Conservation (phyloP, 2,329 filamentous ascomycete genomes). For the Fusarium sp. region DNA sequence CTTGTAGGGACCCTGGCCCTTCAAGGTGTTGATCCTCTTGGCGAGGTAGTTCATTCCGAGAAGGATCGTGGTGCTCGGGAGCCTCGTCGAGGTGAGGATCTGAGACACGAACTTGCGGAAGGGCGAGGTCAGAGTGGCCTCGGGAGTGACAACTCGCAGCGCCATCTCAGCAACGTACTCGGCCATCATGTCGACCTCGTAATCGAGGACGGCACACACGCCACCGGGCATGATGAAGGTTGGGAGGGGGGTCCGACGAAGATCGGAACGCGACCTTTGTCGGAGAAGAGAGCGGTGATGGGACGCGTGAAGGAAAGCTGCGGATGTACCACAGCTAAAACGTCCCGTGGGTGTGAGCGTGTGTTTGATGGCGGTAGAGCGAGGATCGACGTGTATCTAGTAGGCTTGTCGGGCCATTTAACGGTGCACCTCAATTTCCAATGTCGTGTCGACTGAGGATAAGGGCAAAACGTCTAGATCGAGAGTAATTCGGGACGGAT, state of each 20-base stretch:
- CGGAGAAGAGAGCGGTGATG: slow-evolving; percentile 40
- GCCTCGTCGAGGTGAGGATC: slow-evolving; percentile 86
- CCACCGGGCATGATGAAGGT: slow-evolving; percentile 72
- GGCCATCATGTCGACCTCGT: slow-evolving; percentile 95
- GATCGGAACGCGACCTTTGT: slow-evolving; percentile 52
- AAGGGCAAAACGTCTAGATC: slow-evolving; percentile 23
- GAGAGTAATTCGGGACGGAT: slow-evolving; percentile 5
- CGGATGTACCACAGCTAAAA: slow-evolving; percentile 28
- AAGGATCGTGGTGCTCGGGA: slow-evolving; percentile 90
- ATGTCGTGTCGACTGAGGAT: slow-evolving; percentile 33
- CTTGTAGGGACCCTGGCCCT: slow-evolving; percentile 61
- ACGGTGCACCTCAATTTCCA: slow-evolving; percentile 28
- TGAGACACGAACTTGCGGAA: slow-evolving; percentile 93
- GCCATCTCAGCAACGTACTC: slow-evolving; percentile 95
- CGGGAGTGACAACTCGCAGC: slow-evolving; percentile 63
- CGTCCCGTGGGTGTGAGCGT: slow-evolving; percentile 15
- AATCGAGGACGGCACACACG: slow-evolving; percentile 92
- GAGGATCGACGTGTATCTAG: slow-evolving; percentile 38
- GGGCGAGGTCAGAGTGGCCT: slow-evolving; percentile 66
- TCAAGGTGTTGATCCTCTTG: slow-evolving; percentile 79
- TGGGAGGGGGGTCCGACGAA: slow-evolving; percentile 49
- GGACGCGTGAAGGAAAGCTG: slow-evolving; percentile 31
- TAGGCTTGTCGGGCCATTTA: slow-evolving; percentile 48
- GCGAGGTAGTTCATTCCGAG: slow-evolving; percentile 90
- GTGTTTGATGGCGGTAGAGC: slow-evolving; percentile 12